Percentiles rank a stretch among this genome's conserved stretches.
phyloP scores from a whole-genome alignment of 1,284 basidiomycete species.

The Cutaneotrichosporon cavernicola region DNA sequence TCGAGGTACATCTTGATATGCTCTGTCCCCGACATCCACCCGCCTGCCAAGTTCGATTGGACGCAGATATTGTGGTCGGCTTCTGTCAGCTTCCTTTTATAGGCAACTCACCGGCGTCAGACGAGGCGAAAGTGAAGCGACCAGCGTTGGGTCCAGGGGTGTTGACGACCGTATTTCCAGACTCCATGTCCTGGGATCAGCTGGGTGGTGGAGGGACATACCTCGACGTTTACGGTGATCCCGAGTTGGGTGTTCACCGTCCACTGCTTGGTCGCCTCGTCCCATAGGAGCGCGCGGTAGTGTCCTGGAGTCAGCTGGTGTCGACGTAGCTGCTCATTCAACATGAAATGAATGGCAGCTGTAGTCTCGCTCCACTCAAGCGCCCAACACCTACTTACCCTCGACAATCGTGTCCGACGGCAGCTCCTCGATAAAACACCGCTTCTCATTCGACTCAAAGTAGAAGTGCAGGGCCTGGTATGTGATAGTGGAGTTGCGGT shows the following conservation, averaged over 20 bases:
- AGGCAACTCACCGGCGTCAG: constrained; percentile 63
- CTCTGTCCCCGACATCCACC: constrained; percentile 72
- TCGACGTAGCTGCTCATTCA: too few relatives aligned
- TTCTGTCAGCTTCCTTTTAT: constrained; percentile 3
- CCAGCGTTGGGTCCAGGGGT: constrained; percentile 86
- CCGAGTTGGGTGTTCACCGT: constrained; percentile 73
- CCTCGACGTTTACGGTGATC: constrained; percentile 86
- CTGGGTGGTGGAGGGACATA: constrained; percentile 42
- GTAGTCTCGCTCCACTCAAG: not conserved
- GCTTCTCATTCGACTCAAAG: constrained; percentile 82
- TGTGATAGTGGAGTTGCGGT: not conserved
- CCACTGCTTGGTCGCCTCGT: constrained; percentile 69
- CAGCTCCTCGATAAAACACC: constrained; percentile 96
- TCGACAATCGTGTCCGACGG: constrained; percentile 97
- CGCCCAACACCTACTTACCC: constrained; percentile 59
- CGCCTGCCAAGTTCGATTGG: constrained; percentile 76
- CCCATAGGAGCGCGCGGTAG: constrained; percentile 89
- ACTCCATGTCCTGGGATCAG: constrained; percentile 37
- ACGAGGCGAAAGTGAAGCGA: constrained; percentile 94
- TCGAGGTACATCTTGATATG: constrained; percentile 95
- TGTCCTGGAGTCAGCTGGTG: constrained; percentile 62
- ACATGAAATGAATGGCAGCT: not conserved
- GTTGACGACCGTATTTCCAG: constrained; percentile 63
- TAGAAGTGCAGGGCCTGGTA: constrained; percentile 79
- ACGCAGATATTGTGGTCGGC: constrained; percentile 98